Evolutionary conservation across 2,329 filamentous ascomycete species (phyloP), one percentile per base, ranked within the genome.

Genomic region (Aureobasidium melanogenum): DNA sequence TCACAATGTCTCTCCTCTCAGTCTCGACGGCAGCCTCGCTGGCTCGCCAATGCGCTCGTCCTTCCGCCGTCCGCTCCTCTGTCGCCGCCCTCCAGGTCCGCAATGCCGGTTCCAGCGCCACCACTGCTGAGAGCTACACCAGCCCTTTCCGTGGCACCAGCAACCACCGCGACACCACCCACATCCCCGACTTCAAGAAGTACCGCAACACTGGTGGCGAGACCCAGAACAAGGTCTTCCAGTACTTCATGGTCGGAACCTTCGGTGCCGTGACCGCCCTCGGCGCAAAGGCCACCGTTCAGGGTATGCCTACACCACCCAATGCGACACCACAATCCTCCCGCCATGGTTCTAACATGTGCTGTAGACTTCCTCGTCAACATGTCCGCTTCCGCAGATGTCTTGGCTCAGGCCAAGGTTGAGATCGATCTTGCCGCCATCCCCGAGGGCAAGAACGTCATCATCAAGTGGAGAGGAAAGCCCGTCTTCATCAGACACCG

Each of bases 391-490:
- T 99, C 94, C 65, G 94, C 94, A 79, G 94, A 99, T 74, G 91
- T 99, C 74, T 80, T 99, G 80, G 94, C 95, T 75, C 95, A 97
- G 87, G 94, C 94, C 78, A 99, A 99, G 88, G 94, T 99, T 70
- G 94, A 99, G 82, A 88, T 99, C 70, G 91, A 96, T 77, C 88
- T 99, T 68, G 82, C 82, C 71, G 77, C 90, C 67, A 97, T 99
- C 72, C 94, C 94, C 66, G 93, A 97, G 83, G 94, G 94, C 84
- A 99, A 97, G 89, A 99, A 99, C 82, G 94, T 99, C 76, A 95
- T 99, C 77, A 96, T 99, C 84, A 99, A 99, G 83, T 99, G 94
- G 94, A 89, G 94, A 83, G 94, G 94, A 77, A 99, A 99, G 89
- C 94, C 94, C 77, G 91, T 99, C 77, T 99, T 99, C 84, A 91